Evolutionary conservation across 208 protist genomes (phyloP), one percentile per base, ranked within the genome.

Genomic region (Leishmania lainsoni): DNA sequence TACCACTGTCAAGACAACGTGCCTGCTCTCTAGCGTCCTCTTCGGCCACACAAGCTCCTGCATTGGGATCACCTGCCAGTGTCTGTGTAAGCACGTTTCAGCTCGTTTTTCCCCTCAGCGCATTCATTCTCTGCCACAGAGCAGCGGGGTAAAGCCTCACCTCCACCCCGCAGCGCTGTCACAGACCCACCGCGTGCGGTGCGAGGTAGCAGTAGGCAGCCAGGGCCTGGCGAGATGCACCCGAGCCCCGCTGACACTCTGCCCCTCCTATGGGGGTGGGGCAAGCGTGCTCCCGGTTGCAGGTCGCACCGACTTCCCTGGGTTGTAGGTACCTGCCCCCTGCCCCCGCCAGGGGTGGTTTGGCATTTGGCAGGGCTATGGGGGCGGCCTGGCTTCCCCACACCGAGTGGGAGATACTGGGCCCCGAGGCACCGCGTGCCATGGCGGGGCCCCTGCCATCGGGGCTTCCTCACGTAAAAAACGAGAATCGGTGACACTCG

Each of bases 361-460:
- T n/a, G n/a, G n/a, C n/a, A n/a, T n/a, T n/a, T n/a, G 58, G 58
- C 58, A 63, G 58, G 58, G 58, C n/a, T 63, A 63, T 56, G 58
- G 58, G 58, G 2, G 58, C 58, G 29, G 58, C 26, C n/a, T 29
- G 58, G 26, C 58, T 17, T 35, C 29, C 26, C 3, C 29, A 22
- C n/a, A 0, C 22, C 2, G 56, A 12, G 59, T 17, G 59, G 5
- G 58, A 26, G 58, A 5, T 22, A 17, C 59, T 5, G 59, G 0
- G 29, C 59, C n/a, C n/a, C 39, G n/a, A 20, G 59, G 39, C 3
- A 9, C 59, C 59, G 5, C n/a, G 59, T 9, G 29, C 59, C 35
- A n/a, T 61, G n/a, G n/a, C 12, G n/a, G 0, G 59, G 9, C 26
- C 58, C 58, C 26, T 63, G n/a, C 14, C 29, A 26, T 35, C 59